Evolutionary conservation across 2,329 filamentous ascomycete genomes (phyloP).

Genomic region (Aspergillus ustus): DNA sequence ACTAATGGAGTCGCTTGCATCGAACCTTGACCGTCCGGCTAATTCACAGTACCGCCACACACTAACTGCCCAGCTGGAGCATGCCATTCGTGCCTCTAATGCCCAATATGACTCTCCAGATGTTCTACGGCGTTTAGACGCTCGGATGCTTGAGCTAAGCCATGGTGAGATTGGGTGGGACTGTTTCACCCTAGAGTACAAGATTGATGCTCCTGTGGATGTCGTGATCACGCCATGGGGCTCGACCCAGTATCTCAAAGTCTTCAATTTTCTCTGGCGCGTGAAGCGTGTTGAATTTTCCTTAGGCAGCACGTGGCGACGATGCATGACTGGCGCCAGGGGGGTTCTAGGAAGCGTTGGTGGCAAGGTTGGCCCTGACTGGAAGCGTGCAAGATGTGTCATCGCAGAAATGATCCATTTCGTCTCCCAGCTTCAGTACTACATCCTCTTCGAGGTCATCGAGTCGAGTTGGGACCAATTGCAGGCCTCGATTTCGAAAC

Average conservation of each 20-base stretch:
- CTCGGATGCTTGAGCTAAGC: constrained; percentile 95
- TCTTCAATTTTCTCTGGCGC: constrained; percentile 99
- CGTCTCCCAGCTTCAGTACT: constrained; percentile 95
- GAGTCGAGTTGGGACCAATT: constrained; percentile 94
- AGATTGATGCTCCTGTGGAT: constrained; percentile 94
- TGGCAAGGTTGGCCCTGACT: constrained; percentile 74
- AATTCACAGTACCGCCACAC: constrained; percentile 96
- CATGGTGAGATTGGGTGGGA: constrained; percentile 99
- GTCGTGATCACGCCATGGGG: constrained; percentile 97
- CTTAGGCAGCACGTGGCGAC: constrained; percentile 86
- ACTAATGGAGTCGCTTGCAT: constrained; percentile 92
- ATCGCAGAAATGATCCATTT: constrained; percentile 99
- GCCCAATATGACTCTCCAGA: constrained; percentile 94
- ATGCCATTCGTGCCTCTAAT: constrained; percentile 95
- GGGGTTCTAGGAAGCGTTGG: constrained; percentile 84
- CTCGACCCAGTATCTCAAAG: constrained; percentile 94
- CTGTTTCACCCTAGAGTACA: constrained; percentile 98
- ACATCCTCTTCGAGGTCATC: constrained; percentile 98
- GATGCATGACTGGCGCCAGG: constrained; percentile 91
- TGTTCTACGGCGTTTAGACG: constrained; percentile 87
- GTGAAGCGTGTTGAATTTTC: constrained; percentile 98
- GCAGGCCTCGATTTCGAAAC: constrained; percentile 78
- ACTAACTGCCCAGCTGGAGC: constrained; percentile 94
- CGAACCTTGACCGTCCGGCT: constrained; percentile 92
- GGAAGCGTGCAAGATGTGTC: constrained; percentile 86